Conservation (phyloP, 257 asterid genomes). For the Ajuga chamaepitys region DNA sequence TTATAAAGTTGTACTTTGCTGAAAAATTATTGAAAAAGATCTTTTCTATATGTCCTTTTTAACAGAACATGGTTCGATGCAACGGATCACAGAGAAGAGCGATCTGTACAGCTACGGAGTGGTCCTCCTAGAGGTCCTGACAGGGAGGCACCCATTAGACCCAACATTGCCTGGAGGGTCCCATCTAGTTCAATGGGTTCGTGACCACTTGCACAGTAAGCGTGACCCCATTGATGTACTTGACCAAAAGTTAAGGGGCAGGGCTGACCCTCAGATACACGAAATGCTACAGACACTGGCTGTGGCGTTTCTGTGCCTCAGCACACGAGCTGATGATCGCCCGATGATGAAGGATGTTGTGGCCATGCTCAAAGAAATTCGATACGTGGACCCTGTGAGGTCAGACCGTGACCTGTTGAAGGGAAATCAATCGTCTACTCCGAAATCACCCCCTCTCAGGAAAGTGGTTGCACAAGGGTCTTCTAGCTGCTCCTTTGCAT, state of each 20-base stretch:
- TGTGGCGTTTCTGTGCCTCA: slow-evolving; percentile 77
- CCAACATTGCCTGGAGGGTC: slow-evolving; percentile 83
- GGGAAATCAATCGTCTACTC: slow-evolving; percentile 29
- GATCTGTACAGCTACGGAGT: slow-evolving; percentile 91
- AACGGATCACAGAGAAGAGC: slow-evolving; percentile 69
- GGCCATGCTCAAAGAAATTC: slow-evolving; percentile 86
- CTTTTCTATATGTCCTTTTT: not conserved
- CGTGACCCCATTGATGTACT: slow-evolving; percentile 56
- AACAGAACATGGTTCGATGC: slow-evolving; percentile 84
- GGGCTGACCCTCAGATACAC: slow-evolving; percentile 88
- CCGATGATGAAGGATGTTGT: slow-evolving; percentile 93
- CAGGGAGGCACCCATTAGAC: slow-evolving; percentile 94
- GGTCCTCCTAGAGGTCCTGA: slow-evolving; percentile 75
- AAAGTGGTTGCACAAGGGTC: slow-evolving; percentile 54
- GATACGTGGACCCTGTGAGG: slow-evolving; percentile 46
- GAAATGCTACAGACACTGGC: slow-evolving; percentile 94
- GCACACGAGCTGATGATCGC: slow-evolving; percentile 61
- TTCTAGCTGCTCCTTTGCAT: slow-evolving; percentile 77
- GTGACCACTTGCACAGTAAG: slow-evolving; percentile 57
- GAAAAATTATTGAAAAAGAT: not conserved
- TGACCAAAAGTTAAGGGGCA: slow-evolving; percentile 86
- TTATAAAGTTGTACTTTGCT: not conserved
- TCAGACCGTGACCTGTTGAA: slow-evolving; percentile 48
- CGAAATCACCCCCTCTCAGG: slow-evolving; percentile 37
- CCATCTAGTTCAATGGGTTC: slow-evolving; percentile 85